A percentile compares a stretch with the other conserved stretches of the same genome.
These are phyloP conservation scores for Achaetomiella virescens DNA, from an alignment of 495 filamentous ascomycete species.

Conservation along the genomic window DNA sequence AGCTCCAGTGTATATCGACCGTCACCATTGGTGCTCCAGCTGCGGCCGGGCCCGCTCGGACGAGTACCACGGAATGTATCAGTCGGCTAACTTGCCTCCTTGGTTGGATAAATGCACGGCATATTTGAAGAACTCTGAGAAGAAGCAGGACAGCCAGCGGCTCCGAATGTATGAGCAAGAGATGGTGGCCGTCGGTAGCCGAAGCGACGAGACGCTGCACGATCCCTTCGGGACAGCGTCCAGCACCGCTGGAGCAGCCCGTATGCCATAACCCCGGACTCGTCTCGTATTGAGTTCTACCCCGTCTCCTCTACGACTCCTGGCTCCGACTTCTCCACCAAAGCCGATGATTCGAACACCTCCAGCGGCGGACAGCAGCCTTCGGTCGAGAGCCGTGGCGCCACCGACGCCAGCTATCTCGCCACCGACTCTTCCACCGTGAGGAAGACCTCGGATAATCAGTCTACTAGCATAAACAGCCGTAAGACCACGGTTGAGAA, in stretches of 20 bases:
- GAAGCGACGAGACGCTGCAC: not conserved
- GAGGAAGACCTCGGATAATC: not conserved
- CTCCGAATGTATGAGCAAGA: not conserved
- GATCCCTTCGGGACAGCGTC: not conserved
- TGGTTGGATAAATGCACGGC: not conserved
- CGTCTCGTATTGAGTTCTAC: not conserved
- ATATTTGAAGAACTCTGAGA: not conserved
- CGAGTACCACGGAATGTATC: not conserved
- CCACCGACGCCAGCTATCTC: not conserved
- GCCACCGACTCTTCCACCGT: not conserved
- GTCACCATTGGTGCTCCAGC: constrained; percentile 11
- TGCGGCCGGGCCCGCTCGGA: constrained; percentile 13
- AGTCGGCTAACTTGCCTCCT: not conserved
- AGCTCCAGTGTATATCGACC: not conserved
- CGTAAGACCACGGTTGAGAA: not conserved
- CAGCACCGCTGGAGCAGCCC: not conserved
- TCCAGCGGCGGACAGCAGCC: not conserved
- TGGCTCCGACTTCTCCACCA: not conserved
- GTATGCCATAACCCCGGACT: not conserved
- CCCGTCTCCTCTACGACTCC: not conserved
- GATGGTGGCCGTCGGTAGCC: too few species aligned
- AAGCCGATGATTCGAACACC: not conserved
- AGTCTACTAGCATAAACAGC: not conserved
- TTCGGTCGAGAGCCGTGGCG: not conserved
- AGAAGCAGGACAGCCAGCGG: not conserved